These are phyloP conservation scores for Colletotrichum salicis DNA, from an alignment of 2,329 filamentous ascomycete species.

Conservation along the genomic window DNA sequence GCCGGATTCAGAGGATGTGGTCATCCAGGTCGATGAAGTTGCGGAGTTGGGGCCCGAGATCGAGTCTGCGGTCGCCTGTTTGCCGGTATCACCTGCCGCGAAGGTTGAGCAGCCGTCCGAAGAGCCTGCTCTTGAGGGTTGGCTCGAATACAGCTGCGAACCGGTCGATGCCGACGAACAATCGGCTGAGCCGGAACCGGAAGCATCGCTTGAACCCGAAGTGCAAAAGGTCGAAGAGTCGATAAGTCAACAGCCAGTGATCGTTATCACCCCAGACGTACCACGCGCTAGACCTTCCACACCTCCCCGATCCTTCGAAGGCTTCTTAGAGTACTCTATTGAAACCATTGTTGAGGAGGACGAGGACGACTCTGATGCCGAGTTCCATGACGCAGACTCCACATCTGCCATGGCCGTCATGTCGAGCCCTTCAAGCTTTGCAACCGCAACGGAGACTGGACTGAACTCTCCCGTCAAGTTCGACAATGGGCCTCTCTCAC, in stretches of 20 bases:
- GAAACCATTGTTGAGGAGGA: constrained; percentile 29
- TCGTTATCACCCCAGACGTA: constrained; percentile 7
- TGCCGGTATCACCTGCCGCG: neutral
- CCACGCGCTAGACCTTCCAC: neutral
- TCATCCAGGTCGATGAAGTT: neutral
- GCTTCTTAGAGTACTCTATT: constrained; percentile 26
- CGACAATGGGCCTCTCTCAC: constrained; percentile 1
- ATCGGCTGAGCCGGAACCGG: constrained; percentile 9
- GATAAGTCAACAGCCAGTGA: neutral
- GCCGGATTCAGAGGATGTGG: neutral
- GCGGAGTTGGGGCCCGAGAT: neutral
- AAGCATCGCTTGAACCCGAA: neutral
- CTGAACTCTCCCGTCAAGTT: constrained; percentile 27
- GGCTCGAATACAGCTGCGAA: constrained; percentile 36
- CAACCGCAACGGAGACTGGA: constrained; percentile 21
- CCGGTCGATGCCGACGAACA: constrained; percentile 27
- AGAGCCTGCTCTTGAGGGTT: constrained; percentile 30
- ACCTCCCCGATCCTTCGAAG: constrained; percentile 7
- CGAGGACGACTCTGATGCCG: constrained; percentile 24
- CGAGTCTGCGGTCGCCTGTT: neutral
- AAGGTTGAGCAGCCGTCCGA: neutral
- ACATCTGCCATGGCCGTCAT: neutral
- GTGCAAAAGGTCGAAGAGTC: neutral
- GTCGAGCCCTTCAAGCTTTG: constrained; percentile 32
- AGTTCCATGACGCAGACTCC: constrained; percentile 29